These are phyloP conservation scores for Saccharum hybrid DNA, from an alignment of 202 grass and related monocot species.

Conservation along the genomic window DNA sequence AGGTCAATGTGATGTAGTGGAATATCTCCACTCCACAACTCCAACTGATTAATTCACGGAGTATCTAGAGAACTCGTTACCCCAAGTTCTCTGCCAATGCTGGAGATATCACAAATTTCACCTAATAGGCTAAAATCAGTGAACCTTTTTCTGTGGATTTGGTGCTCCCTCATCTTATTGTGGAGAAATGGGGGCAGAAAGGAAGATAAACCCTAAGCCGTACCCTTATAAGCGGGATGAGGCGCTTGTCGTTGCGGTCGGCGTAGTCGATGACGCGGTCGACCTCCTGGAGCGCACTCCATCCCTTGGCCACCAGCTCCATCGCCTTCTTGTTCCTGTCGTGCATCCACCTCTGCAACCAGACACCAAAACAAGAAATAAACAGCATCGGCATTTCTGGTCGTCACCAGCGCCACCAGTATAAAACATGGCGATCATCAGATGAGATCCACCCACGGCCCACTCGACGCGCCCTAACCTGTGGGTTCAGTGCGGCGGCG, in stretches of 20 bases:
- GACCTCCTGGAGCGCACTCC: slow-evolving; percentile 93
- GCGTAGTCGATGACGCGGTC: slow-evolving; percentile 87
- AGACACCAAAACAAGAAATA: neutral
- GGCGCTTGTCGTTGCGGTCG: slow-evolving; percentile 73
- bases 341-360: slow-evolving; percentile 74
- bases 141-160: neutral
- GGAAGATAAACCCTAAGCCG: neutral
- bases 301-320: slow-evolving; percentile 87
- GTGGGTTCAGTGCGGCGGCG: slow-evolving; percentile 37
- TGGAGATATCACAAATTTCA: neutral
- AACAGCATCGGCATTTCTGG: neutral
- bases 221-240: slow-evolving; percentile 88
- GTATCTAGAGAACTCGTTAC: neutral
- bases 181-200: neutral
- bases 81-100: neutral
- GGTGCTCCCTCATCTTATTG: neutral
- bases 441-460: neutral
- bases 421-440: neutral
- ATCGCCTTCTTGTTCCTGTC: slow-evolving; percentile 89
- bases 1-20: neutral
- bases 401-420: neutral
- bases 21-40: neutral
- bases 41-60: neutral
- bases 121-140: neutral
- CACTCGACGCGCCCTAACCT: slow-evolving; percentile 19